Conservation (phyloP, 2,329 filamentous ascomycete genomes). For the Fonsecaea multimorphosa region DNA sequence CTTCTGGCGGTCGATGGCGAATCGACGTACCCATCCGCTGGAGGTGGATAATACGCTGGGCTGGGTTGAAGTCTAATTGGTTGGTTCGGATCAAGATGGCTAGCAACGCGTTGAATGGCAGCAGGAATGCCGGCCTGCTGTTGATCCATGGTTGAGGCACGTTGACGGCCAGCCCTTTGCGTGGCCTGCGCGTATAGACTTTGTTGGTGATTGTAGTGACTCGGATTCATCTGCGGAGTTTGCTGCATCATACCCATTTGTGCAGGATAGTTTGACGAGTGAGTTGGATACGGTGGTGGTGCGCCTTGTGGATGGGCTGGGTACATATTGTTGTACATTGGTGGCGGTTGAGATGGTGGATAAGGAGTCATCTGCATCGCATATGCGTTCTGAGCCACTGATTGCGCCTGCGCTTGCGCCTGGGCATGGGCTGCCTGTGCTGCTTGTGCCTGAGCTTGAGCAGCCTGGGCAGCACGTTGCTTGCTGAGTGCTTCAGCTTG, state of each 20-base stretch:
- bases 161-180: constrained; percentile 78
- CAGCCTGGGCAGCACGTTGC: constrained; percentile 71
- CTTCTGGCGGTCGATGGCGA: constrained; percentile 70
- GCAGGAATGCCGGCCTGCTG: constrained; percentile 91
- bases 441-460: constrained; percentile 56
- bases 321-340: constrained; percentile 84
- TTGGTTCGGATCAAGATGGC: constrained; percentile 91
- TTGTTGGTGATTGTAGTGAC: constrained; percentile 74
- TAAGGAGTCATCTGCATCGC: constrained; percentile 64
- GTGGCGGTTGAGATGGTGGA: constrained; percentile 59
- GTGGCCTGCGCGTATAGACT: constrained; percentile 76
- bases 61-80: constrained; percentile 94
- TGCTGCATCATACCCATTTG: constrained; percentile 73
- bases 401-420: constrained; percentile 66
- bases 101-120: constrained; percentile 91
- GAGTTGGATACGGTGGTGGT: constrained; percentile 80
- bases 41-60: constrained; percentile 95
- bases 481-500: constrained; percentile 94
- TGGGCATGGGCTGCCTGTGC: constrained; percentile 59
- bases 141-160: constrained; percentile 95
- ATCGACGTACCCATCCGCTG: constrained; percentile 78
- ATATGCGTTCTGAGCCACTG: constrained; percentile 72
- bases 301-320: constrained; percentile 68
- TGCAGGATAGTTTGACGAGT: constrained; percentile 71
- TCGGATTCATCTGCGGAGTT: constrained; percentile 68